Base-by-base conservation (phyloP, 495 filamentous ascomycete genomes). In the Aspergillus diversus region DNA sequence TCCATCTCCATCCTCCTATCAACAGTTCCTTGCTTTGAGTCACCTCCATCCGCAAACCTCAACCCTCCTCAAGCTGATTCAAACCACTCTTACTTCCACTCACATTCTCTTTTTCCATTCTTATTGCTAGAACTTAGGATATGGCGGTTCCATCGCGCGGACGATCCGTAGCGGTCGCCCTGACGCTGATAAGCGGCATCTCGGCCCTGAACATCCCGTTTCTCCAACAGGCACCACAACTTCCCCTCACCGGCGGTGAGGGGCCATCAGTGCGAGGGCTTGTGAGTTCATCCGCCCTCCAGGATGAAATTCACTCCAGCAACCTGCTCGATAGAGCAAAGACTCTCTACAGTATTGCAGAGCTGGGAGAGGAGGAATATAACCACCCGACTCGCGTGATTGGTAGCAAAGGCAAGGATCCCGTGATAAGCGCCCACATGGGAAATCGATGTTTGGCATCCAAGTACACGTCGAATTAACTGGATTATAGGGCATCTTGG, bases 341-440 rank as follows among this genome's bases (percentile, higher is more conserved):
- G 62, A 67, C 80, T 12, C 78, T 89, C 15, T 89, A 80, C 69
- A 67, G 79, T 48, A 78, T 88, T 61, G 86, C 86, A 9, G 74
- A 85, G 65, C 69, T 78, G 27, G 77, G 80, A 12, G 70, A 81
- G 49, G 72, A 80, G 12, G 83, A 87, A 55, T 88, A 83, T 70
- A 78, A 79, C 60, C 86, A 86, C 59, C 86, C 86, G 4, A 89
- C 86, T 4, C 77, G 86, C 57, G 86, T 89, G 16, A 88, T 89
- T 63, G 86, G 86, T 27, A 86, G 84, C 59, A 65, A 78, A 62
- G 86, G 86, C 84, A 78, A 55, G 74, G 67, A 60, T 34, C 21
- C 12, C 32, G 2, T 17, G 9, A 7, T 7, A 33, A 8, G 52
- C 46, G 35, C 60, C 51, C 16, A n/a, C n/a, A n/a, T 35, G 42